These are phyloP conservation scores for Brassica cretica DNA, from an alignment of 345 rosid species.

Conservation along the genomic window DNA sequence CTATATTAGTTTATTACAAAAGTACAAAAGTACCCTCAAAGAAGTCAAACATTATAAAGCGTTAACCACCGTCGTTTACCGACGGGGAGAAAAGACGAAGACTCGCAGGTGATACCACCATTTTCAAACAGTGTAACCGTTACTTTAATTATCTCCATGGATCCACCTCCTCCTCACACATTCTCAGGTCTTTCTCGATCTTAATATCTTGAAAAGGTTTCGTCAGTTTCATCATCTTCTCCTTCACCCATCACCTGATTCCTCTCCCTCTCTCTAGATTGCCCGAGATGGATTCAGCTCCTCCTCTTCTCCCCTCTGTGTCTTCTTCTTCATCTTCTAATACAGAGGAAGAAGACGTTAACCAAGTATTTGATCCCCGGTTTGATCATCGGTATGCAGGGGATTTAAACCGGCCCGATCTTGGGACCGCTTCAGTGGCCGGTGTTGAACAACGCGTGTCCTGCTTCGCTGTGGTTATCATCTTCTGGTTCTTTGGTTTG, in stretches of 20 bases:
- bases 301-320: neutral
- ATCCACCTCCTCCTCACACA: neutral
- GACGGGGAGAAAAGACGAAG: neutral
- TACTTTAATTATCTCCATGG: conserved; percentile 17
- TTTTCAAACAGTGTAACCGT: conserved; percentile 1
- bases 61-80: neutral
- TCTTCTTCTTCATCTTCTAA: conserved; percentile 17
- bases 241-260: neutral
- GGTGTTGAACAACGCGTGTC: conserved; percentile 55
- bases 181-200: conserved; percentile 21
- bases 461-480: conserved; percentile 54
- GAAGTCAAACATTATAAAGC: neutral
- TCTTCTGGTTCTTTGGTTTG: conserved; percentile 78
- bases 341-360: conserved; percentile 37
- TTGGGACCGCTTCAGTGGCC: conserved; percentile 6
- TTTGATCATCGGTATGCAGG: neutral
- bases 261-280: conserved; percentile 25
- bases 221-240: neutral
- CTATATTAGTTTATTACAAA: no score
- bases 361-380: conserved; percentile 21
- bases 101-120: conserved; percentile 17
- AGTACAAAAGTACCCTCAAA: neutral
- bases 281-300: conserved; percentile 42
- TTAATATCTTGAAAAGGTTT: conserved; percentile 12
- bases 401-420: conserved; percentile 18